Evolutionary conservation across 176 grass and related monocot species (phyloP).

Genomic region (Calamus simplicifolius): DNA sequence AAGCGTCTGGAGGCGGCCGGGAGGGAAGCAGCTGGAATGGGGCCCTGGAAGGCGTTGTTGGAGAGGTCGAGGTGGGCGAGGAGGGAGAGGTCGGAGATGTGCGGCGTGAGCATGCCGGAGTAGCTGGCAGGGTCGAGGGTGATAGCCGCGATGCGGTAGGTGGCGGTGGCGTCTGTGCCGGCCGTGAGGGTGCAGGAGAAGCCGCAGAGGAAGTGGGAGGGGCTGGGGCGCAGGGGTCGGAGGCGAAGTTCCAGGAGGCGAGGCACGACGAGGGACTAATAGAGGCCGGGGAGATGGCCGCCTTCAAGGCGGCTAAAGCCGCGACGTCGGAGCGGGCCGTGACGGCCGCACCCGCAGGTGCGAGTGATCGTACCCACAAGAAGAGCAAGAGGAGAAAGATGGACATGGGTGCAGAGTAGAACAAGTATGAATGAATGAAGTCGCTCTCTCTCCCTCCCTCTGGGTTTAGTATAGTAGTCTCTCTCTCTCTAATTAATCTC

Average conservation of each 20-base stretch:
- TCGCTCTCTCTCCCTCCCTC: no score
- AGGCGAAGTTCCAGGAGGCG: neutral
- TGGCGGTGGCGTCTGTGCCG: neutral
- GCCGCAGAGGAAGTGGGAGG: neutral
- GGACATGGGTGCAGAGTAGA: no score
- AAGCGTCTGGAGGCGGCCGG: neutral
- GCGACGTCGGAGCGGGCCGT: neutral
- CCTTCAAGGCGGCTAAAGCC: neutral
- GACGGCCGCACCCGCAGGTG: neutral
- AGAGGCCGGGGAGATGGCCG: neutral
- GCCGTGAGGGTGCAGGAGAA: neutral
- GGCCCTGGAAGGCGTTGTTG: neutral
- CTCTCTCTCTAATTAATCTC: no score
- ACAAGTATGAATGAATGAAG: no score
- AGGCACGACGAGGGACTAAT: neutral
- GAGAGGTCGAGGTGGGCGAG: neutral
- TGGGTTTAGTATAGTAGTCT: no score
- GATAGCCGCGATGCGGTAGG: neutral
- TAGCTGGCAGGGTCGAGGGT: neutral
- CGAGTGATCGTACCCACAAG: no score
- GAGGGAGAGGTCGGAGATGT: neutral
- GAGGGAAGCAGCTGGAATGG: neutral
- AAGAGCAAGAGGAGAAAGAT: no score
- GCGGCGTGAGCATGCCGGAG: neutral
- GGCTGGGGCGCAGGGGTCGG: neutral